phyloP scores from a whole-genome alignment of 768 basidiomycete genomes.

The Mycena amicta region DNA sequence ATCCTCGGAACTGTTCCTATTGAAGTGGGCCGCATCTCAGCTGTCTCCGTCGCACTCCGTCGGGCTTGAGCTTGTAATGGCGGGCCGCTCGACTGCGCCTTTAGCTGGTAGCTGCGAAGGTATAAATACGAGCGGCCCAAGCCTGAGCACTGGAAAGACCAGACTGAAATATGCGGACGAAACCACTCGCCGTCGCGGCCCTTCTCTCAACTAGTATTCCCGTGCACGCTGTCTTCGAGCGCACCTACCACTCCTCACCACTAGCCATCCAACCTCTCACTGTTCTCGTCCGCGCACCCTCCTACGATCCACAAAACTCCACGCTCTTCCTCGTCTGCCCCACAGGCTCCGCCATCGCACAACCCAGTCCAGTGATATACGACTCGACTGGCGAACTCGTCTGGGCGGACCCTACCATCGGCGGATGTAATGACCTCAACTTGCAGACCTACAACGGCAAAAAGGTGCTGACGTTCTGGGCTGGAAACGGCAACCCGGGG shows the following conservation, averaged over 20 bases:
- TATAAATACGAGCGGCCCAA: too few species aligned
- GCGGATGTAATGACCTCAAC: conserved; percentile 4
- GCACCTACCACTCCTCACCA: conserved; percentile 5
- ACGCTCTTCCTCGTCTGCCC: conserved; percentile 11
- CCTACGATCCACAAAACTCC: conserved; percentile 15
- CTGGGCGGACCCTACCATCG: conserved; percentile 6
- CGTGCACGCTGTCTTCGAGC: neutral
- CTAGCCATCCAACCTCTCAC: conserved; percentile 13
- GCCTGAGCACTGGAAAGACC: too few species aligned
- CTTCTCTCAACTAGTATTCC: neutral
- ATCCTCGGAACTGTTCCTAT: too few species aligned
- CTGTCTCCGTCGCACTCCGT: too few species aligned
- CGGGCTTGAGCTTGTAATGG: too few species aligned
- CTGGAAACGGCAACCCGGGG: conserved; percentile 1
- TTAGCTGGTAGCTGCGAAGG: too few species aligned
- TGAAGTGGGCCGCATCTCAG: too few species aligned
- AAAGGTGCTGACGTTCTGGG: conserved; percentile 13
- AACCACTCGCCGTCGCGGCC: neutral
- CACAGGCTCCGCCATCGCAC: neutral
- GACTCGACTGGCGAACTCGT: conserved; percentile 11
- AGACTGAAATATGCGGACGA: too few species aligned
- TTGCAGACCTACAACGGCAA: conserved; percentile 6
- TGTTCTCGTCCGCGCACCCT: neutral
- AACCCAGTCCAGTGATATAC: conserved; percentile 10
- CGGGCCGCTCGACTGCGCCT: too few species aligned